Conservation (phyloP, 108 stramenopile genomes). For the Nitzschia sp. region DNA sequence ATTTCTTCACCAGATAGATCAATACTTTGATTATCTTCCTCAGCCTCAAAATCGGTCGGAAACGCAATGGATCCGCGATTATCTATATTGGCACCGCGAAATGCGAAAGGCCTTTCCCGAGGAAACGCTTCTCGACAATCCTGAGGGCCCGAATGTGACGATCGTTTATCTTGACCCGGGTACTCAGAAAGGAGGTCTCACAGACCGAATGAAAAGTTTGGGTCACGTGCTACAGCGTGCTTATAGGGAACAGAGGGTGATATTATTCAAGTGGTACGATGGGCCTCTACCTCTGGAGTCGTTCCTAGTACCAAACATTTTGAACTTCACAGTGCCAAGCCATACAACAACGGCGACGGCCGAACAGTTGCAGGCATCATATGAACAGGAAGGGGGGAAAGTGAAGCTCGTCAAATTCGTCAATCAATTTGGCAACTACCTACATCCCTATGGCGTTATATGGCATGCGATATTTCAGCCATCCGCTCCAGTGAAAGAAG, state of each 20-base stretch:
- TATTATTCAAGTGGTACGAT: constrained; percentile 17
- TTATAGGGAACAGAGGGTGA: not conserved
- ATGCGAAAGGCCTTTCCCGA: constrained; percentile 2
- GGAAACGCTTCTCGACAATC: not conserved
- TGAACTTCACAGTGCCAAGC: constrained; percentile 12
- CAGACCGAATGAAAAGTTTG: constrained; percentile 5
- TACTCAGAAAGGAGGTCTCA: not conserved
- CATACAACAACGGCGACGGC: not conserved
- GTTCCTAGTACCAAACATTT: constrained; percentile 8
- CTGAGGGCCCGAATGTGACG: constrained; percentile 2
- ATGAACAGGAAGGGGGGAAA: not conserved
- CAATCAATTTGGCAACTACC: constrained; percentile 7
- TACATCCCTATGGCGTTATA: constrained; percentile 2
- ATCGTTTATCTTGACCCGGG: constrained; percentile 7
- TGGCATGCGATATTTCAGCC: constrained; percentile 17
- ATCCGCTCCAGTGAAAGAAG: not conserved
- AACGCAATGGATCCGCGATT: not conserved
- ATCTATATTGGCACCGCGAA: constrained; percentile 9
- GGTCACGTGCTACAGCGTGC: not conserved
- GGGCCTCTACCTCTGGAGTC: constrained; percentile 11
- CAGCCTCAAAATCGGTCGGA: not conserved
- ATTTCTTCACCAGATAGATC: not conserved
- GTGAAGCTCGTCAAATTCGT: not conserved
- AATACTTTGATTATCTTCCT: not conserved
- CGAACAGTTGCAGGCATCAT: not conserved